These are phyloP conservation scores for Filosporella fistucella DNA, from an alignment of 495 filamentous ascomycete genomes.

Conservation along the genomic window DNA sequence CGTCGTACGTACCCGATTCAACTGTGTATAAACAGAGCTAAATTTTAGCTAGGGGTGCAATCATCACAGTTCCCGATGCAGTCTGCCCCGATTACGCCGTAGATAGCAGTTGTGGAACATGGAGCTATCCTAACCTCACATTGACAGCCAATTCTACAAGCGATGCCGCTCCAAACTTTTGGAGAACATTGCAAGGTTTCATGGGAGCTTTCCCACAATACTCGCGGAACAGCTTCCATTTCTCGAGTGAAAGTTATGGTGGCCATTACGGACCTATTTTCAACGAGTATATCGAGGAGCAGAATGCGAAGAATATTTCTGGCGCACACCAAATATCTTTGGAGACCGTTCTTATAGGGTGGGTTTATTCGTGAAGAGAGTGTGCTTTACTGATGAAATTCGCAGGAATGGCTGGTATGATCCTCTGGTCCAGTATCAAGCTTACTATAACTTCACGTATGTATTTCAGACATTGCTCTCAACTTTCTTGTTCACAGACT, in stretches of 20 bases:
- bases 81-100: slow-evolving; percentile 49
- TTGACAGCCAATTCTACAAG: slow-evolving; percentile 50
- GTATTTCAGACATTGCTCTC: too few relatives aligned
- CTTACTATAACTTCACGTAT: slow-evolving; percentile 58
- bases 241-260: slow-evolving; percentile 59
- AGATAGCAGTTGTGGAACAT: slow-evolving; percentile 47
- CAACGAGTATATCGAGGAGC: slow-evolving; percentile 58
- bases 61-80: slow-evolving; percentile 33
- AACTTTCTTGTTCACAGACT: too few relatives aligned
- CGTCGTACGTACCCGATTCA: neutral
- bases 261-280: slow-evolving; percentile 65
- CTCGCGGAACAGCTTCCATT: slow-evolving; percentile 49
- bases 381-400: slow-evolving; percentile 1
- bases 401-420: slow-evolving; percentile 52
- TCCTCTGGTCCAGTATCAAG: slow-evolving; percentile 55
- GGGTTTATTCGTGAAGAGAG: slow-evolving; percentile 26
- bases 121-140: slow-evolving; percentile 42
- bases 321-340: slow-evolving; percentile 49
- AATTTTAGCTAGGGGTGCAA: slow-evolving; percentile 12
- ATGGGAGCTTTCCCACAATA: slow-evolving; percentile 61
- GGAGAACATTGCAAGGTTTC: slow-evolving; percentile 57
- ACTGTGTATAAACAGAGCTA: neutral
- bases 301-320: slow-evolving; percentile 51
- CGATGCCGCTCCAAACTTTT: slow-evolving; percentile 53
- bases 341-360: slow-evolving; percentile 48